Evolutionary conservation across 2,329 filamentous ascomycete species (phyloP).

Genomic region (Xylaria sp.): DNA sequence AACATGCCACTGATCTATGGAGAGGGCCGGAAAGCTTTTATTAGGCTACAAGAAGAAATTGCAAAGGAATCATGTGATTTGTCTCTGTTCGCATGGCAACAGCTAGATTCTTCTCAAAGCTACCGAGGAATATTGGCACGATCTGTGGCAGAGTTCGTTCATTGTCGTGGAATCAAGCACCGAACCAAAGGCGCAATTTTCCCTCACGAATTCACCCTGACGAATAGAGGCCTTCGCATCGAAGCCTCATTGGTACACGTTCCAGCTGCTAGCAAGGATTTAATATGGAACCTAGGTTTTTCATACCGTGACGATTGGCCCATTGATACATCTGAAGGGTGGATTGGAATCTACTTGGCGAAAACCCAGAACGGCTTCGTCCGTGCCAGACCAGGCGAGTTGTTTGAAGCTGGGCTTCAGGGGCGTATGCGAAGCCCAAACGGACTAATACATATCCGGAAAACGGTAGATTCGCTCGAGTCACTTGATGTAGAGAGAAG

Average conservation of each 20-base stretch:
- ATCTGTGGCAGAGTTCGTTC: constrained; percentile 15
- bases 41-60: constrained; percentile 26
- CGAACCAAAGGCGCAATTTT: background rate
- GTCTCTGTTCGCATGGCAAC: constrained; percentile 27
- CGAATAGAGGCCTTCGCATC: constrained; percentile 20
- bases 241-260: constrained; percentile 13
- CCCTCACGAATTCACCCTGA: constrained; percentile 19
- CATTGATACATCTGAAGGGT: background rate
- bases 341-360: constrained; percentile 23
- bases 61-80: constrained; percentile 20
- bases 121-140: constrained; percentile 24
- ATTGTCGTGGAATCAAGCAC: constrained; percentile 18
- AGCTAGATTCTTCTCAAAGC: background rate
- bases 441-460: constrained; percentile 16
- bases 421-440: background rate
- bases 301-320: constrained; percentile 25
- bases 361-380: constrained; percentile 22
- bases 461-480: constrained; percentile 6
- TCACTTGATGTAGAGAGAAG: constrained; percentile 5
- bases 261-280: constrained; percentile 1
- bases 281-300: constrained; percentile 21
- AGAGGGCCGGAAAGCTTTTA: constrained; percentile 25
- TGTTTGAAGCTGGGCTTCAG: background rate
- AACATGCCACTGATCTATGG: constrained; percentile 18
- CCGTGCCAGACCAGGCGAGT: constrained; percentile 11